Percentiles rank a stretch among this genome's conserved stretches.
Evolutionary conservation across 257 asterid genomes (phyloP).

Genomic region (Pogostemon cablin): DNA sequence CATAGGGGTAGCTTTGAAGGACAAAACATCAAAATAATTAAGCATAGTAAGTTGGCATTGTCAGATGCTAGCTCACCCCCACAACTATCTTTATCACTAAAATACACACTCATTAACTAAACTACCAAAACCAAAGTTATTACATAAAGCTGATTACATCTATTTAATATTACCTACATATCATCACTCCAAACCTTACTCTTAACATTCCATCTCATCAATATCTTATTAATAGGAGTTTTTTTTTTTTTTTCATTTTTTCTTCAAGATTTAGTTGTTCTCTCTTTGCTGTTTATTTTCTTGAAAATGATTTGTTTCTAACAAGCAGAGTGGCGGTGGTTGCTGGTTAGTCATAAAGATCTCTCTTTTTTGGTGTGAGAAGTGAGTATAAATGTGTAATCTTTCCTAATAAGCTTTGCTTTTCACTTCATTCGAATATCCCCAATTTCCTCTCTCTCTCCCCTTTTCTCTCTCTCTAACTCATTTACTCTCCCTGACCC

Average conservation of each 20-base stretch:
- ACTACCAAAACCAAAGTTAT: slow-evolving; percentile 31
- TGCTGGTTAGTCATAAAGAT: slow-evolving; percentile 33
- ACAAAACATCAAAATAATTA: slow-evolving; percentile 23
- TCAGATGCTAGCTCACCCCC: slow-evolving; percentile 32
- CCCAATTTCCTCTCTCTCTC: slow-evolving; percentile 16
- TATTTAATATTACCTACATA: slow-evolving; percentile 28
- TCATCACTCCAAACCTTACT: slow-evolving; percentile 32
- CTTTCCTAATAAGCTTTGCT: slow-evolving; percentile 17
- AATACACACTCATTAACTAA: slow-evolving; percentile 32
- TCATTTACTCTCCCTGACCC: not conserved
- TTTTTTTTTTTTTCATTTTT: not conserved
- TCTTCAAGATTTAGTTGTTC: not conserved
- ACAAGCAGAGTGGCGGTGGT: slow-evolving; percentile 32
- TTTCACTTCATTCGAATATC: slow-evolving; percentile 23
- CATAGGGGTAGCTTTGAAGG: slow-evolving; percentile 15
- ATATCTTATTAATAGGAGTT: not conserved
- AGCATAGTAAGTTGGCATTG: slow-evolving; percentile 34
- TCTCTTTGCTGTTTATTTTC: slow-evolving; percentile 16
- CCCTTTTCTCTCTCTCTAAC: not conserved
- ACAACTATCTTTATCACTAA: slow-evolving; percentile 21
- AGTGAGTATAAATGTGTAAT: slow-evolving; percentile 30
- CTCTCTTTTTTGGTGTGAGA: slow-evolving; percentile 28
- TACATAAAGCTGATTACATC: slow-evolving; percentile 41
- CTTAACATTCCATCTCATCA: no score
- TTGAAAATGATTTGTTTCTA: slow-evolving; percentile 3